Evolutionary conservation across 2,329 filamentous ascomycete species (phyloP).

Genomic region (Neofusicoccum parvum): DNA sequence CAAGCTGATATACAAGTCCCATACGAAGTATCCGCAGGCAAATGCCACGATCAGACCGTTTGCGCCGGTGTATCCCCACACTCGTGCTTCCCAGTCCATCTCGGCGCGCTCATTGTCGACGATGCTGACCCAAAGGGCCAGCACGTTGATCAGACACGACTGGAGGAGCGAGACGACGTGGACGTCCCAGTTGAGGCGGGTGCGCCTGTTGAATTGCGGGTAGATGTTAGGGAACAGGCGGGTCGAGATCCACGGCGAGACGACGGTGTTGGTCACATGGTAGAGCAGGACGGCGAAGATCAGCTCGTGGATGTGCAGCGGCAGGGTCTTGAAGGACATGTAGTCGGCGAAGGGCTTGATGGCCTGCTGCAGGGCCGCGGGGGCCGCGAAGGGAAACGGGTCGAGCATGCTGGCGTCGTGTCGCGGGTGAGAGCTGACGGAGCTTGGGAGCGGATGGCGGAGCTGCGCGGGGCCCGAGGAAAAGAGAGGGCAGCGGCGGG

Average conservation of each 20-base stretch:
- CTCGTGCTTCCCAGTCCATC: constrained; percentile 67
- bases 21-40: constrained; percentile 80
- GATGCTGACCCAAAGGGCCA: constrained; percentile 75
- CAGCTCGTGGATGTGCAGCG: constrained; percentile 78
- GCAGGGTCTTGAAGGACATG: constrained; percentile 65
- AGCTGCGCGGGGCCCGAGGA: background rate
- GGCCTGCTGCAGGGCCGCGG: constrained; percentile 57
- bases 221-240: constrained; percentile 67
- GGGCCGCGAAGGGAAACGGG: constrained; percentile 65
- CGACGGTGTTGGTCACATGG: constrained; percentile 64
- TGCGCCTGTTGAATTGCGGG: constrained; percentile 60
- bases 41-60: constrained; percentile 74
- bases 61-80: constrained; percentile 77
- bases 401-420: constrained; percentile 64
- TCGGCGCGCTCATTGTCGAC: constrained; percentile 66
- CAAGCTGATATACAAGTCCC: constrained; percentile 74
- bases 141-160: constrained; percentile 68
- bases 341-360: constrained; percentile 66
- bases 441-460: background rate
- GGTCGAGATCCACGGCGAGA: constrained; percentile 69
- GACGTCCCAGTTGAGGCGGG: constrained; percentile 79
- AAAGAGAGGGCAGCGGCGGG: background rate
- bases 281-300: constrained; percentile 68
- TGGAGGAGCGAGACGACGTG: constrained; percentile 85
- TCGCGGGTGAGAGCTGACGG: background rate